A percentile compares a stretch with the other conserved stretches of the same genome.
Evolutionary conservation across 1,284 basidiomycete genomes (phyloP).

Genomic region (Abortiporus biennis): DNA sequence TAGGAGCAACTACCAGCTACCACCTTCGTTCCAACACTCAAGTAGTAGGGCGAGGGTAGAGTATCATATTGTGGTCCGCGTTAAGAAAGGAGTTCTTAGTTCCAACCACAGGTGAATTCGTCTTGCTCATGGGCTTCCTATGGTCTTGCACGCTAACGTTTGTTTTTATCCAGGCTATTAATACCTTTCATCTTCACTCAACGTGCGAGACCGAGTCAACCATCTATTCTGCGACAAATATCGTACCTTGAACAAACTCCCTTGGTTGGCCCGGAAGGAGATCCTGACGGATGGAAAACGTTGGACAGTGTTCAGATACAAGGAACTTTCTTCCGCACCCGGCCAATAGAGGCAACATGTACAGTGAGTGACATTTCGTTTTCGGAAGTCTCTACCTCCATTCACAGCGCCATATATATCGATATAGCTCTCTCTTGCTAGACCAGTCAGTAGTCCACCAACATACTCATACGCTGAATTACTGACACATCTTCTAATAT

Average conservation of each 20-base stretch:
- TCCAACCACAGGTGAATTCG: slow-evolving; percentile 18
- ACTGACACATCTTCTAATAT: too few relatives aligned
- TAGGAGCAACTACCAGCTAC: slow-evolving; percentile 28
- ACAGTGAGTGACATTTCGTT: slow-evolving; percentile 10
- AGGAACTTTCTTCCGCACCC: slow-evolving; percentile 38
- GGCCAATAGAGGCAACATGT: slow-evolving; percentile 17
- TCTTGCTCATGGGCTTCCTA: background rate
- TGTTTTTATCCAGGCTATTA: slow-evolving; percentile 12
- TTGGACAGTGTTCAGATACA: slow-evolving; percentile 28
- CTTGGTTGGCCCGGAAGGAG: slow-evolving; percentile 38
- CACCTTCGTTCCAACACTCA: slow-evolving; percentile 42
- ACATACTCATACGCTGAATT: too few relatives aligned
- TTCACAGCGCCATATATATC: background rate
- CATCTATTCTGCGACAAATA: slow-evolving; percentile 40
- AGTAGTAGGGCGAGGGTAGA: slow-evolving; percentile 41
- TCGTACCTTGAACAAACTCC: slow-evolving; percentile 36
- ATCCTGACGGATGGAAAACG: slow-evolving; percentile 44
- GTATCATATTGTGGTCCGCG: slow-evolving; percentile 40
- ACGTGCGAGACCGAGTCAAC: slow-evolving; percentile 31
- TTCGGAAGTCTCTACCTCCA: background rate
- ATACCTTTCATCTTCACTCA: slow-evolving; percentile 35
- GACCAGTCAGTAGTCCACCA: slow-evolving; percentile 19
- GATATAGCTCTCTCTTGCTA: slow-evolving; percentile 16
- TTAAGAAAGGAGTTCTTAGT: slow-evolving; percentile 37
- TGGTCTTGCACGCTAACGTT: slow-evolving; percentile 8